These are phyloP conservation scores for Beauveria pseudobassiana DNA, from an alignment of 2,329 filamentous ascomycete species.

Conservation along the genomic window DNA sequence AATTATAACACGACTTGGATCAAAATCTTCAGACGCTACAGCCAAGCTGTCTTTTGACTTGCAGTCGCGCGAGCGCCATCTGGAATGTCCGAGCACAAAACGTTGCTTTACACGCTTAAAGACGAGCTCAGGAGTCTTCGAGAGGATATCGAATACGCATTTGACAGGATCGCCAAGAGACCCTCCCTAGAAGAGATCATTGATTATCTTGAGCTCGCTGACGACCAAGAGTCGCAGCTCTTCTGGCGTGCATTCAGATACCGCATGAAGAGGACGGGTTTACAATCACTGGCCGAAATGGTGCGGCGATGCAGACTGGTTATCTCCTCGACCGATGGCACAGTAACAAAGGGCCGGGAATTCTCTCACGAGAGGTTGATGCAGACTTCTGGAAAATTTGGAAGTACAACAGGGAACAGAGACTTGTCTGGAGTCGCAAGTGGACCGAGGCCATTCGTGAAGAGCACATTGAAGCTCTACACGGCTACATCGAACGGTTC, in stretches of 20 bases:
- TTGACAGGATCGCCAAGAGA: background rate
- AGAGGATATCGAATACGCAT: background rate
- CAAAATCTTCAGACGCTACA: conserved; percentile 46
- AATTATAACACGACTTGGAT: conserved; percentile 55
- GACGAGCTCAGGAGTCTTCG: background rate
- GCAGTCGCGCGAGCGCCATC: background rate
- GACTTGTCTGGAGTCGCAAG: conserved; percentile 27
- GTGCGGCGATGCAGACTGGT: conserved; percentile 13
- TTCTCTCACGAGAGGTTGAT: no score
- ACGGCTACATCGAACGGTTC: conserved; percentile 30
- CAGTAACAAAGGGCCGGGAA: conserved; percentile 36
- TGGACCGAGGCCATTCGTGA: conserved; percentile 41
- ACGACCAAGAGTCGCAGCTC: background rate
- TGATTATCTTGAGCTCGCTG: conserved; percentile 11
- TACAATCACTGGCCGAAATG: background rate
- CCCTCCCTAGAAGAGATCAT: background rate
- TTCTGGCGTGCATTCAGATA: conserved; percentile 7
- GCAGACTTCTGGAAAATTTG: conserved; percentile 35
- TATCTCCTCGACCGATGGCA: conserved; percentile 52
- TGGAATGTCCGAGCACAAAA: background rate
- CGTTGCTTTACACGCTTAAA: background rate
- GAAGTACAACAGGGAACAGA: conserved; percentile 32
- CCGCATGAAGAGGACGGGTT: conserved; percentile 7
- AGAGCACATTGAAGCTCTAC: conserved; percentile 42
- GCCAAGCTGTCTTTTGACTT: conserved; percentile 37